A percentile compares a stretch with the other conserved stretches of the same genome.
Conservation (phyloP, 106 monocot species). For the Allium cepa region DNA sequence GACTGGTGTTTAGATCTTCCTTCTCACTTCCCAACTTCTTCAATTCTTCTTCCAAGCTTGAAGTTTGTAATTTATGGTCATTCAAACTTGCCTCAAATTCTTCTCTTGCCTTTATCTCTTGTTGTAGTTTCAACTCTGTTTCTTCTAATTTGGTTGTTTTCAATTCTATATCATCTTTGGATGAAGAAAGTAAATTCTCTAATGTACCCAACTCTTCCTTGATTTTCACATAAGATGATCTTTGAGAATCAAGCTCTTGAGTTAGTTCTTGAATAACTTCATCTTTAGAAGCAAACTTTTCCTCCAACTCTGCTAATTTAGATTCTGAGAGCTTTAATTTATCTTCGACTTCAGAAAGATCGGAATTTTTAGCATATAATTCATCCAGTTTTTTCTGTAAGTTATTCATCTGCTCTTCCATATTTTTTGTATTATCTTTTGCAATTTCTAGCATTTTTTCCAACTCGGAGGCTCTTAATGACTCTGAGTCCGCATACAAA, state of each 20-base stretch:
- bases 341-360: constrained; percentile 47
- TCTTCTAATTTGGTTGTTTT: constrained; percentile 34
- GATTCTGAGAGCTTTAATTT: constrained; percentile 48
- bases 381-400: constrained; percentile 44
- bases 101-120: constrained; percentile 41
- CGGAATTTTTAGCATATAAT: constrained; percentile 24
- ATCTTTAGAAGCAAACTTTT: constrained; percentile 41
- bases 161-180: constrained; percentile 42
- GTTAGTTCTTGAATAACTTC: constrained; percentile 39
- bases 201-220: constrained; percentile 35
- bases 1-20: constrained; percentile 39
- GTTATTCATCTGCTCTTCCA: constrained; percentile 36
- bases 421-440: constrained; percentile 32
- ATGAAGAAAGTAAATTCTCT: constrained; percentile 34
- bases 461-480: constrained; percentile 43
- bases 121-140: constrained; percentile 31
- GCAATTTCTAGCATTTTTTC: constrained; percentile 39
- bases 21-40: constrained; percentile 46
- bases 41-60: constrained; percentile 50
- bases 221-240: constrained; percentile 52
- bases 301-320: constrained; percentile 46
- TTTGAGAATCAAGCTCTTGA: constrained; percentile 34
- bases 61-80: constrained; percentile 26
- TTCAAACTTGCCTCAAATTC: constrained; percentile 28
- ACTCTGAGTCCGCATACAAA: constrained; percentile 34